phyloP scores from a whole-genome alignment of 2,329 filamentous ascomycete genomes.

The Rugonectria rugulosa region DNA sequence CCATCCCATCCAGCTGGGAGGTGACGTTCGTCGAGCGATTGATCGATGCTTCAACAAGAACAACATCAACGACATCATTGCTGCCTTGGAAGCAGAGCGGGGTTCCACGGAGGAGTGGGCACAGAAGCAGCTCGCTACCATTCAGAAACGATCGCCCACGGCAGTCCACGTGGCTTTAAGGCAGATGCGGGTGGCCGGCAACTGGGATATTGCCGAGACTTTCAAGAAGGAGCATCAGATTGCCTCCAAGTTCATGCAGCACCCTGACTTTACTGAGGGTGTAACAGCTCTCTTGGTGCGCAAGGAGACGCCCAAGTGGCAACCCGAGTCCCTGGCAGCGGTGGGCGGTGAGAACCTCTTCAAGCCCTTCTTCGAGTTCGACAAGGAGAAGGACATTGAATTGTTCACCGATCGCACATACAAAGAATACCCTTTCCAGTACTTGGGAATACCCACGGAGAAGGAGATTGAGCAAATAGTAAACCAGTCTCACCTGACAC shows the following conservation, averaged over 20 bases:
- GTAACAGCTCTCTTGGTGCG: conserved; percentile 82
- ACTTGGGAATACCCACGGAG: conserved; percentile 80
- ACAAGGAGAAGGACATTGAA: conserved; percentile 56
- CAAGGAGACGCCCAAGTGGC: conserved; percentile 77
- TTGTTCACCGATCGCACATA: conserved; percentile 72
- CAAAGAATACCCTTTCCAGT: conserved; percentile 73
- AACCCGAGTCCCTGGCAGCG: conserved; percentile 75
- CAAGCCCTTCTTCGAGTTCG: conserved; percentile 72
- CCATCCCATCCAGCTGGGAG: conserved; percentile 71
- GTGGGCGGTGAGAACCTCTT: conserved; percentile 63
- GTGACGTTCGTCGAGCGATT: conserved; percentile 78
- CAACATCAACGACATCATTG: conserved; percentile 74
- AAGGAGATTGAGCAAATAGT: conserved; percentile 60
- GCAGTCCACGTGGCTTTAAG: conserved; percentile 83
- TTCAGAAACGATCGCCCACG: conserved; percentile 83
- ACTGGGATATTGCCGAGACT: conserved; percentile 84
- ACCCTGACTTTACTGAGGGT: conserved; percentile 90
- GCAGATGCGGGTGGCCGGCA: conserved; percentile 78
- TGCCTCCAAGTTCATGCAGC: conserved; percentile 85
- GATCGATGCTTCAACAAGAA: conserved; percentile 81
- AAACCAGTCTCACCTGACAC: conserved; percentile 47
- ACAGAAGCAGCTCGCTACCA: conserved; percentile 74
- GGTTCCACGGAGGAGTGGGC: conserved; percentile 76
- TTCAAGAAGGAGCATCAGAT: conserved; percentile 89
- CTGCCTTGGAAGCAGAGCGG: conserved; percentile 65